Conservation (phyloP, 2,329 filamentous ascomycete genomes). For the Chaetomium globosum region DNA sequence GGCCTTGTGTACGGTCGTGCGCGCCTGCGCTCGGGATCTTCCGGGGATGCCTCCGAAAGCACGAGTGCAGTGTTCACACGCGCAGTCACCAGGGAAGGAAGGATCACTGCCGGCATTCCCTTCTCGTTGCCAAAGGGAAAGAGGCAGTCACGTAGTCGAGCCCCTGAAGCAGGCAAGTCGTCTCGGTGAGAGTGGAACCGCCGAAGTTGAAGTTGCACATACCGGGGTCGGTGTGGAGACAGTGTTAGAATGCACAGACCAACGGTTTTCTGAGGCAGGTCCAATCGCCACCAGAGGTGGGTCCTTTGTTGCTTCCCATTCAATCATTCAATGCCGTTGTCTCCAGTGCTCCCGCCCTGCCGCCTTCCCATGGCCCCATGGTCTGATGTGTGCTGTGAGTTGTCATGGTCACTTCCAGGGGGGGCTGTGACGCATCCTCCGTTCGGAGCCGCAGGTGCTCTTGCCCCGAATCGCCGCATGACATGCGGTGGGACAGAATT, state of each 20-base stretch:
- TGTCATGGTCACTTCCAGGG: not conserved
- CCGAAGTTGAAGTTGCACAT: not conserved
- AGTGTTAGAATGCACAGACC: slow-evolving; percentile 19
- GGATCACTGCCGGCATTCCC: not conserved
- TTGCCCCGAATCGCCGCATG: slow-evolving; percentile 23
- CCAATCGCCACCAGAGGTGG: slow-evolving; percentile 8
- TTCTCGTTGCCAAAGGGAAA: not conserved
- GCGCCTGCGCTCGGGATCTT: slow-evolving; percentile 12
- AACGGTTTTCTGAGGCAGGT: slow-evolving; percentile 23
- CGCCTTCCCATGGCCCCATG: not conserved
- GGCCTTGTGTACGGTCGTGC: slow-evolving; percentile 8
- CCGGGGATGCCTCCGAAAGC: not conserved
- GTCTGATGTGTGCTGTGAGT: slow-evolving; percentile 6
- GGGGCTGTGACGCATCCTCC: slow-evolving; percentile 16
- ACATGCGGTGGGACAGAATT: slow-evolving; percentile 20
- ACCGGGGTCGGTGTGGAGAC: slow-evolving; percentile 11
- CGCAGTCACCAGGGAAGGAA: not conserved
- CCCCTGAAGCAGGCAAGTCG: not conserved
- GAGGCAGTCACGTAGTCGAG: not conserved
- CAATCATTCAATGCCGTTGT: too few species aligned
- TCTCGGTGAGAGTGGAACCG: slow-evolving; percentile 8
- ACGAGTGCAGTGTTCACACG: not conserved
- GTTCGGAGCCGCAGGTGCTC: slow-evolving; percentile 18
- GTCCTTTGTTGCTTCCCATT: not conserved
- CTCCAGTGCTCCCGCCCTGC: not conserved